Evolutionary conservation across 2,329 filamentous ascomycete genomes (phyloP), one percentile per base, ranked within the genome.

Genomic region (Venturia asperata): DNA sequence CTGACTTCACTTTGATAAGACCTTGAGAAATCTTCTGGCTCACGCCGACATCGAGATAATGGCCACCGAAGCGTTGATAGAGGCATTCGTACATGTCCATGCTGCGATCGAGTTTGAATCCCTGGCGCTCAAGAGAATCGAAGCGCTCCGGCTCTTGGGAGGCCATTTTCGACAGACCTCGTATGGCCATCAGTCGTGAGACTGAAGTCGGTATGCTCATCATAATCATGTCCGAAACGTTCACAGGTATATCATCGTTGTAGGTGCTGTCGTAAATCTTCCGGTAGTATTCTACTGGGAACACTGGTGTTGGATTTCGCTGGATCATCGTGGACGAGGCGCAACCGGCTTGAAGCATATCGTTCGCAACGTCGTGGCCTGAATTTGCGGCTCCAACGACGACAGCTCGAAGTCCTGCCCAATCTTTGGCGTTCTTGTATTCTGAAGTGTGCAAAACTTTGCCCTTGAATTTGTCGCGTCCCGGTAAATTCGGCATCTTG

Each of bases 371-470:
- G 68, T 90, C 87, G 69, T 88, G 85, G 6, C 80, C 85, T 0
- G 85, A 88, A 73, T 89, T 90, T 73, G 87, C 88, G 1, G 83
- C 85, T 1, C 87, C 88, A 0, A 90, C 79, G 0, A 91, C 82
- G 1, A 89, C 75, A 0, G 84, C 87, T 67, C 83, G 86, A 71
- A 85, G 87, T 1, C 81, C 81, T 21, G 78, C 73, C 64, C 64
- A 66, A 17, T 77, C 74, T 1, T 78, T 71, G 67, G 87, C 87
- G 55, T 70, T 69, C 21, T 66, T 65, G 67, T 73, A 72, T 41
- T 70, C 65, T 24, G 68, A 69, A 49, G 68, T 69, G 66, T 90
- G 87, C 9, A 89, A 27, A 1, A 66, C 77, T n/a, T 37, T 43
- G 0, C 87, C 87, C 66, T 81, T 75, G 76, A 89, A 90, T 0